Base-by-base conservation (phyloP, 2,329 filamentous ascomycete species). In the Grosmannia serpens region DNA sequence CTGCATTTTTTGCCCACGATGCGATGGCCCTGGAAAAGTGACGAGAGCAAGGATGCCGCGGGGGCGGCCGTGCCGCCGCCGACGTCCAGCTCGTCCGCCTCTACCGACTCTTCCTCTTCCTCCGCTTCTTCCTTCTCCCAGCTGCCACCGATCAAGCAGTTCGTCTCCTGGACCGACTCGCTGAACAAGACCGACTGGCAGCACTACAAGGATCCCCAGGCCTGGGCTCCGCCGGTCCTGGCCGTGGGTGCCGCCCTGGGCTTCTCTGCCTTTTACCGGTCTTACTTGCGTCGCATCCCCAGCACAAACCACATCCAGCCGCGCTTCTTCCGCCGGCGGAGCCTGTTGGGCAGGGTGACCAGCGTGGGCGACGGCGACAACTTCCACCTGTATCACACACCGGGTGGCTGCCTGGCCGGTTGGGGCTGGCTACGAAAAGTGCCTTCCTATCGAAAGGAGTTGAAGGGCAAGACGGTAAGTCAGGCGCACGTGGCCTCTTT, bases 341-440 rank as follows among this genome's bases (percentile, higher is more conserved):
- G 83, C 64, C 69, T 99, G 49, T 87, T 92, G 65, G 94, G 94
- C 17, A 82, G 81, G 62, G 94, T 97, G 49, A 96, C 92, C 15
- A 91, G 88, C 65, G 94, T 99, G 27, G 94, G 95, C 49, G 94
- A 99, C 77, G 95, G 91, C 4, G 94, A 99, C 72, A 92, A 92
- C 69, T 96, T 99, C 70, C 87, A 94, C 65, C 71, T 99, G 53
- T 99, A 87, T 70, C 94, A 99, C 71, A 97, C 91, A 0, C 94
- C 94, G 0, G 92, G 92, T n/a, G 94, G 94, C 13, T 80, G 85
- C 64, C 71, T 91, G 56, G 80, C 87, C 13, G 94, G 94, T 57
- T 99, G 94, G 94, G 91, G 88, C n/a, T 95, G 89, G 90, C 68
- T 94, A 63, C 86, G 90, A 67, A 85, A 74, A 60, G 79, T 96